phyloP scores from a whole-genome alignment of 768 basidiomycete species.

The Pleurotus tuber-regium region DNA sequence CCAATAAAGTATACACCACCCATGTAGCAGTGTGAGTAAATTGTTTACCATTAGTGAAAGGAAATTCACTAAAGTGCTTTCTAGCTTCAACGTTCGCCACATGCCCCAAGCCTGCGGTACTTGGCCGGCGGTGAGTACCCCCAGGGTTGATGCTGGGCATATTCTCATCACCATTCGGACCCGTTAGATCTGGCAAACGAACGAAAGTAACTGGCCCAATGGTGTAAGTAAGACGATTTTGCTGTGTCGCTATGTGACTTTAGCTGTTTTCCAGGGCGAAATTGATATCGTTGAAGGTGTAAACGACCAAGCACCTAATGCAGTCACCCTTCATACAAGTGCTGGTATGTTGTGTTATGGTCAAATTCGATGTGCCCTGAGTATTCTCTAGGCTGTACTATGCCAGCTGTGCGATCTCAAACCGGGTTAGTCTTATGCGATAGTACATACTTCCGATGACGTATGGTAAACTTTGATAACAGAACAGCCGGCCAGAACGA shows the following conservation, averaged over 20 bases:
- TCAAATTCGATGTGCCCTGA: neutral
- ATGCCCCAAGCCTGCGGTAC: constrained; percentile 61
- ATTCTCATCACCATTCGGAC: no score
- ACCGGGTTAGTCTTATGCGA: constrained; percentile 57
- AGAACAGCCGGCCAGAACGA: constrained; percentile 39
- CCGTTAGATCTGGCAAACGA: constrained; percentile 11
- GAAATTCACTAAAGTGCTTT: constrained; percentile 3
- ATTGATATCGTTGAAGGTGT: constrained; percentile 58
- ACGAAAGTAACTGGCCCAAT: constrained; percentile 17
- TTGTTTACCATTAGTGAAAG: neutral
- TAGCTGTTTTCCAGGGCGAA: constrained; percentile 38
- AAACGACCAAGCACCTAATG: constrained; percentile 51
- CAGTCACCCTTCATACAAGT: constrained; percentile 55
- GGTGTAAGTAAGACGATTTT: constrained; percentile 25
- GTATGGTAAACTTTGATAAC: no score
- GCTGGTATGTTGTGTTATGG: constrained; percentile 29
- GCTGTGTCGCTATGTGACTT: no score
- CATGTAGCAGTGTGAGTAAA: constrained; percentile 55
- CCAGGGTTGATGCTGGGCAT: no score
- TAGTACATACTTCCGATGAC: no score
- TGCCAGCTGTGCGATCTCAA: constrained; percentile 42
- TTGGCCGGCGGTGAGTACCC: constrained; percentile 44
- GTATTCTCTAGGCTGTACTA: constrained; percentile 43
- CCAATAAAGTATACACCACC: constrained; percentile 50
- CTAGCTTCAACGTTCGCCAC: constrained; percentile 49